Conservation (phyloP, 139 green algal genomes). For the Mesotaenium endlicherianum region DNA sequence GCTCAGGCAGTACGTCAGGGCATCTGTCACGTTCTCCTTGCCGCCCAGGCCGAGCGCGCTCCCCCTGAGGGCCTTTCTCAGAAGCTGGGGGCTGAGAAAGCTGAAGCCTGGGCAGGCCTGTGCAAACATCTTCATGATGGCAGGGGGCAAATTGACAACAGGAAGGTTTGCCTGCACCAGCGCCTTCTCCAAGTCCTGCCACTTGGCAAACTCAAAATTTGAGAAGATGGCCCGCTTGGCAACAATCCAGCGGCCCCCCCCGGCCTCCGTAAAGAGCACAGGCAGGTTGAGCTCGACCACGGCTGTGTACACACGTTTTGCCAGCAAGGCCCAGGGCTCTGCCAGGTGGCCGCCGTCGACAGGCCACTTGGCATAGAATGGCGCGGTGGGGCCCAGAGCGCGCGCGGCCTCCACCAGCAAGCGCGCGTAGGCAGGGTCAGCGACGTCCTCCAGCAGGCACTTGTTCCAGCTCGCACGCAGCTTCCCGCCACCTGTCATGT, state of each 20-base stretch:
- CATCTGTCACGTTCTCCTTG: conserved; percentile 10
- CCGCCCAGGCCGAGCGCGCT: not conserved
- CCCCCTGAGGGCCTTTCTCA: conserved; percentile 10
- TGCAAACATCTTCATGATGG: conserved; percentile 16
- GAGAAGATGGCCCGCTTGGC: conserved; percentile 45
- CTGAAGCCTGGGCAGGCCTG: conserved; percentile 11
- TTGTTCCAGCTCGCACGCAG: conserved; percentile 64
- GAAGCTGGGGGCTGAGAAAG: conserved; percentile 30
- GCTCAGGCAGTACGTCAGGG: conserved; percentile 66
- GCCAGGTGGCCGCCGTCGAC: not conserved
- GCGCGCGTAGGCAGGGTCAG: conserved; percentile 58
- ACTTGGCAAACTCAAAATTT: not conserved
- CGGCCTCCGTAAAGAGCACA: conserved; percentile 27
- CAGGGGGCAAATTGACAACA: not conserved
- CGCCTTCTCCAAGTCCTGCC: conserved; percentile 40
- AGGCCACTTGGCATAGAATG: conserved; percentile 55
- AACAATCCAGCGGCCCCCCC: conserved; percentile 39
- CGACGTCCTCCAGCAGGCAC: conserved; percentile 58
- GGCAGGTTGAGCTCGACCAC: conserved; percentile 7
- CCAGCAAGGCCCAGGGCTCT: conserved; percentile 51
- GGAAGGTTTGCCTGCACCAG: conserved; percentile 49
- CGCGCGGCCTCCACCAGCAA: conserved; percentile 60
- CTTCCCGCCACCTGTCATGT: conserved; percentile 61
- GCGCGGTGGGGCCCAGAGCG: conserved; percentile 43
- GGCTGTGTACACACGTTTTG: conserved; percentile 15